phyloP scores from a whole-genome alignment of 78 protist genomes.

The Dictyostelium purpureum region DNA sequence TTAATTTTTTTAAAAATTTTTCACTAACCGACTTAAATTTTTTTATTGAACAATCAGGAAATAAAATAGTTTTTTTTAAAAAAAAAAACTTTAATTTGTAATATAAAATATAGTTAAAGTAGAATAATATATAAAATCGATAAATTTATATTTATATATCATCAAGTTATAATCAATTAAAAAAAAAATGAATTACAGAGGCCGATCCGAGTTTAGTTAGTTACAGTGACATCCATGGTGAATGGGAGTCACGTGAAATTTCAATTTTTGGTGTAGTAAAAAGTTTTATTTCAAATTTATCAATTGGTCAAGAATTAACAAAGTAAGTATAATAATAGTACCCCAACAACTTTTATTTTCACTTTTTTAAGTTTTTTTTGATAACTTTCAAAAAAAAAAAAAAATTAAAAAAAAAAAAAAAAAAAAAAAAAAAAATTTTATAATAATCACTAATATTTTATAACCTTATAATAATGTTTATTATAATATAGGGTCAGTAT shows the following conservation, averaged over 20 bases:
- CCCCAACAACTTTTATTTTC: background rate
- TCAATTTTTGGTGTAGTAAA: constrained; percentile 74
- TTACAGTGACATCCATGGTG: constrained; percentile 66
- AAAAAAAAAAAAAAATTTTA: too few relatives aligned
- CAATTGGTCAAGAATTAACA: constrained; percentile 77
- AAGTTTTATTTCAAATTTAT: constrained; percentile 62
- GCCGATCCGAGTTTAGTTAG: constrained; percentile 47
- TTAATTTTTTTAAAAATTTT: too few relatives aligned
- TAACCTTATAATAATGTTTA: background rate
- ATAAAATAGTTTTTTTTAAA: too few relatives aligned
- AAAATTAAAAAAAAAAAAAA: background rate
- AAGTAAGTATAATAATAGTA: constrained; percentile 15
- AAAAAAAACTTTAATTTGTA: too few relatives aligned
- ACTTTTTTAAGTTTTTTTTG: background rate
- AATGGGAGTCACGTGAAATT: constrained; percentile 72
- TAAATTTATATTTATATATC: too few relatives aligned
- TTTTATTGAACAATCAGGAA: too few relatives aligned
- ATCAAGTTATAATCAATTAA: too few relatives aligned
- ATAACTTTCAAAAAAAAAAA: background rate
- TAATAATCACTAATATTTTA: background rate
- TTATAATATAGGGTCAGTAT: constrained; percentile 49
- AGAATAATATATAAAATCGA: too few relatives aligned
- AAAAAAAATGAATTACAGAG: constrained; percentile 19
- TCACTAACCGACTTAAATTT: too few relatives aligned
- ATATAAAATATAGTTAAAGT: too few relatives aligned